These are phyloP conservation scores for Metschnikowia continentalis DNA, from an alignment of 805 yeast species.

Conservation along the genomic window DNA sequence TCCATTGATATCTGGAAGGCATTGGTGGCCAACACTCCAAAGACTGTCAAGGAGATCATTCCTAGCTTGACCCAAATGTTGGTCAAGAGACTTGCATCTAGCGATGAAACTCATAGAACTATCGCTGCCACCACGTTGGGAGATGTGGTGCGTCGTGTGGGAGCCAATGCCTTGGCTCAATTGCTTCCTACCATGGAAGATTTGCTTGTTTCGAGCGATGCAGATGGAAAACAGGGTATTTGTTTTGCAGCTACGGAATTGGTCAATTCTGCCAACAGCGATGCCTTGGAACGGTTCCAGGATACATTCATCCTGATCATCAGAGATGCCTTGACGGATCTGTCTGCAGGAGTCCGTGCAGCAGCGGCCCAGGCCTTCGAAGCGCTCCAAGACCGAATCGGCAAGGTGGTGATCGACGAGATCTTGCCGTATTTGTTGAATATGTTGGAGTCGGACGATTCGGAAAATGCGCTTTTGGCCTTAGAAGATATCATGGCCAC, in stretches of 20 bases:
- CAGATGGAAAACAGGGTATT: slow-evolving; percentile 93
- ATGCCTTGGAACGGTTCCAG: slow-evolving; percentile 61
- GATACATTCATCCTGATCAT: slow-evolving; percentile 67
- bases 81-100: slow-evolving; percentile 78
- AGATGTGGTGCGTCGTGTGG: slow-evolving; percentile 91
- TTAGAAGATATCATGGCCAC: slow-evolving; percentile 88
- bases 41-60: slow-evolving; percentile 85
- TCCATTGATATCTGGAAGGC: slow-evolving; percentile 97
- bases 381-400: slow-evolving; percentile 74
- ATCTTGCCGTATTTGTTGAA: slow-evolving; percentile 78
- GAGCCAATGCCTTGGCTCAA: slow-evolving; percentile 78
- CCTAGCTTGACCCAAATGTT: slow-evolving; percentile 78
- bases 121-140: slow-evolving; percentile 94
- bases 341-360: slow-evolving; percentile 69
- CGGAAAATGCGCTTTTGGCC: slow-evolving; percentile 80
- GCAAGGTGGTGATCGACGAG: slow-evolving; percentile 82
- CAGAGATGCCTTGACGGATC: slow-evolving; percentile 74
- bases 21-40: slow-evolving; percentile 91
- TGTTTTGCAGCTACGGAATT: slow-evolving; percentile 90
- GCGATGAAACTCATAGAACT: slow-evolving; percentile 70
- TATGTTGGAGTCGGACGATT: slow-evolving; percentile 55
- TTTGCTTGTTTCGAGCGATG: slow-evolving; percentile 55
- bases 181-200: slow-evolving; percentile 79
- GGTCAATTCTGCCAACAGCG: slow-evolving; percentile 65
- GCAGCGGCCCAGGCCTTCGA: slow-evolving; percentile 93